Base-by-base conservation (phyloP, 2,329 filamentous ascomycete species). In the Colletotrichum cordylinicola region DNA sequence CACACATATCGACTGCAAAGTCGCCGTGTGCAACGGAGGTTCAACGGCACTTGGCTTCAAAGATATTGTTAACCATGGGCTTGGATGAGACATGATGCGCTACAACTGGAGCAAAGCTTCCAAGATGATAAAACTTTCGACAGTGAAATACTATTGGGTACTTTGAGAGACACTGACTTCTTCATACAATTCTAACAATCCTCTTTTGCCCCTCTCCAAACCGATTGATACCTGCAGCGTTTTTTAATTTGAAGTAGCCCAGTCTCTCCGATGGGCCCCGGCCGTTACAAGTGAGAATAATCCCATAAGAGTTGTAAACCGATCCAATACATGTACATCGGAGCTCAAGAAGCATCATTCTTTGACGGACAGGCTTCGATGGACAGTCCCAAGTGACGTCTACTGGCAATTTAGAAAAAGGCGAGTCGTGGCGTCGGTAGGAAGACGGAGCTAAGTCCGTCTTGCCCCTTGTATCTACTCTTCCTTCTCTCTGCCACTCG, bases 321-420 rank as follows among this genome's bases (percentile, higher is more conserved):
- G 39, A 2, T 1, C 0, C 0, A 4, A 48, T 10, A 2, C 0
- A 48, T 12, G 39, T 48, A 0, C 39, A 48, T 0, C 39, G 39
- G 9, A 48, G 43, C 43, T 48, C 43, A 48, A 48, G 43, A 6
- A 48, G 43, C 43, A 0, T 48, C 9, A 48, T 18, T 48, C 9
- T 21, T 48, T 48, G 18, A 21, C 0, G 0, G 3, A 6, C 18
- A n/a, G 18, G 39, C 18, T n/a, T 0, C 9, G 0, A 7, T 12
- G 0, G 10, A 48, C 18, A n/a, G 39, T 48, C 39, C 39, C 39
- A 48, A n/a, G 39, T 48, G 39, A 48, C 39, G 5, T 48, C 18
- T n/a, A 48, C 39, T 12, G 3, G 1, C 18, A 21, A 48, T 2
- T 0, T 21, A n/a, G 9, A n/a, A n/a, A 12, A 1, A 21, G 1